A percentile compares a stretch with the other conserved stretches of the same genome.
These are phyloP conservation scores for Syzygium aromaticum DNA, from an alignment of 345 rosid genomes.

Conservation along the genomic window DNA sequence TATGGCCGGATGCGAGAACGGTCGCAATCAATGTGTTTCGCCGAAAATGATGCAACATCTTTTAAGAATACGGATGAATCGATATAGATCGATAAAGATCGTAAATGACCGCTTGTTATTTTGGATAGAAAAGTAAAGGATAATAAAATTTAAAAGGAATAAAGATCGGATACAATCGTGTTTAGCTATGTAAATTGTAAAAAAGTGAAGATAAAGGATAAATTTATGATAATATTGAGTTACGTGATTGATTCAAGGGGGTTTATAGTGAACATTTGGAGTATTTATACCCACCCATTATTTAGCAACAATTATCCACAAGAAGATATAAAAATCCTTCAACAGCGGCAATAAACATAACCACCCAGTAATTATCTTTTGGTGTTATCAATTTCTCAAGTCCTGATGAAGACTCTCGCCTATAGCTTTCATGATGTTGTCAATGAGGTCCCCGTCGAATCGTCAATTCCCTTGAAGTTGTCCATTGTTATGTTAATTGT, in stretches of 20 bases:
- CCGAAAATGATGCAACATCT: neutral
- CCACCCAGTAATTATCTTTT: neutral
- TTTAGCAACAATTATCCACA: neutral
- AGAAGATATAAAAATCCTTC: neutral
- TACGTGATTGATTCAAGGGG: neutral
- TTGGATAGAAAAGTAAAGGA: neutral
- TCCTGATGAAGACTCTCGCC: rapidly evolving
- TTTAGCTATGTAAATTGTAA: neutral
- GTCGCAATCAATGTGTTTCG: neutral
- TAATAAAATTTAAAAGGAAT: neutral
- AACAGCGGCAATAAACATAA: neutral
- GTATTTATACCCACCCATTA: neutral
- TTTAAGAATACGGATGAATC: neutral
- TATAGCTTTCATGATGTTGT: neutral
- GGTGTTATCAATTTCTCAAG: neutral
- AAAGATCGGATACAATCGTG: rapidly evolving
- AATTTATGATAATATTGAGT: neutral
- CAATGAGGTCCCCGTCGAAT: too few species aligned
- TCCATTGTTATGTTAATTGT: too few species aligned
- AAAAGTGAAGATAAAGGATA: neutral
- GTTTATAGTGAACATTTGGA: neutral
- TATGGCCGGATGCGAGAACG: neutral
- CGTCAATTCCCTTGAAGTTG: too few species aligned
- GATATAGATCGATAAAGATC: neutral
- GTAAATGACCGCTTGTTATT: rapidly evolving